Evolutionary conservation across 768 basidiomycete genomes (phyloP).

Genomic region (Agaricus blazei): DNA sequence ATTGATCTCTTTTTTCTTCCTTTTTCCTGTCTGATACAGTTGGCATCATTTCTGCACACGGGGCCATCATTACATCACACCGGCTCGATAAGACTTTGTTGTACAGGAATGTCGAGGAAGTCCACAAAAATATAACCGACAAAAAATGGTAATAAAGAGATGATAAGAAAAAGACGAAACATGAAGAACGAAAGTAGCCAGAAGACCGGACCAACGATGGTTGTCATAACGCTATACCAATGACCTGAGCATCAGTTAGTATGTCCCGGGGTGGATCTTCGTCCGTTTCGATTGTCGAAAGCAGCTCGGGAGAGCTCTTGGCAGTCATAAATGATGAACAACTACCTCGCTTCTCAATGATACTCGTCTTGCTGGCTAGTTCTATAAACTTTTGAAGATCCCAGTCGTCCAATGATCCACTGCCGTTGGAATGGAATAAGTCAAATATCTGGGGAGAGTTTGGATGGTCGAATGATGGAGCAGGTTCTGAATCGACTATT

Average conservation of each 20-base stretch:
- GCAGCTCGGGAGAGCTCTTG: constrained; percentile 21
- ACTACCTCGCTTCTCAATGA: constrained; percentile 20
- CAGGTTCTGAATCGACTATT: background rate
- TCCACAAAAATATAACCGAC: background rate
- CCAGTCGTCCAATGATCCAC: constrained; percentile 7
- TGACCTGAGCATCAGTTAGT: background rate
- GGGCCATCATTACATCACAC: too few relatives aligned
- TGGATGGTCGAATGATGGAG: background rate
- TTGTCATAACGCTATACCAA: background rate
- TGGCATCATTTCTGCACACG: background rate
- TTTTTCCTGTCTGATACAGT: background rate
- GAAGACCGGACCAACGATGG: too few relatives aligned
- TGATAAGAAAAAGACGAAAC: background rate
- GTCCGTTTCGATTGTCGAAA: constrained; percentile 11
- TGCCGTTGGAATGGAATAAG: background rate
- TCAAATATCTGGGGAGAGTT: background rate
- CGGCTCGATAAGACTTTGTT: too few relatives aligned
- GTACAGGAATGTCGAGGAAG: background rate
- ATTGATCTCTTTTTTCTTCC: background rate
- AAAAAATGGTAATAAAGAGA: background rate
- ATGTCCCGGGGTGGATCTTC: background rate
- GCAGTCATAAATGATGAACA: constrained; percentile 31
- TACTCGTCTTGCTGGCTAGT: background rate
- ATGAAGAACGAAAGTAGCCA: background rate
- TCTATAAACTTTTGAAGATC: constrained; percentile 11